Base-by-base conservation (phyloP, 495 filamentous ascomycete species). In the Parachaetomium inaequale region DNA sequence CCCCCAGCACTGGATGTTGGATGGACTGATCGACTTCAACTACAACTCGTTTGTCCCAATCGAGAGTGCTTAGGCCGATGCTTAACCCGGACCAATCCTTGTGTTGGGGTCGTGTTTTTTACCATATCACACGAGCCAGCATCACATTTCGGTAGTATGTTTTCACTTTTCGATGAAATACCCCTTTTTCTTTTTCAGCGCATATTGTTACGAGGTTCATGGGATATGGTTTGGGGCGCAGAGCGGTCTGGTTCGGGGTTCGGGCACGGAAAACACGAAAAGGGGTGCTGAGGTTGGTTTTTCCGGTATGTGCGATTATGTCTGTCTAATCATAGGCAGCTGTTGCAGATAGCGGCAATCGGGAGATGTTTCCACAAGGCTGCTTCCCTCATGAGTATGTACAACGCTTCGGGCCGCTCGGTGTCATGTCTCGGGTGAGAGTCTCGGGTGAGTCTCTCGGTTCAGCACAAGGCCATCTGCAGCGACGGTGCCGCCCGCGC, bases 1-100 rank as follows among this genome's bases (percentile, higher is more conserved):
- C 76, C 89, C 92, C 1, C 76, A 96, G 68, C 89, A 91, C 72
- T 96, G 92, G 92, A 87, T 93, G 78, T 79, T 96, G 51, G 92
- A 96, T 68, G 88, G 89, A 23, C 75, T 92, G 55, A 81, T 92
- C 58, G 90, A 93, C 71, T 86, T 94, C 68, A 90, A 90, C 56
- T 91, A 89, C 72, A 78, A 89, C 72, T 78, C 76, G 3, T 85
- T 78, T 68, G 75, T 72, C 42, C 74, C 79, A 0, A 70, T 82
- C 50, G 79, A 82, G 47, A 53, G 46, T 63, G 68, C 74, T 63
- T 80, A 79, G 70, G 58, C 10, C 23, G 28, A 38, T 28, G 38
- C 28, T n/a, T n/a, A 11, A 63, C 59, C 15, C 19, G 26, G 46
- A 8, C 34, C 14, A 54, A 26, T 34, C 17, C 15, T 49, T 38